Evolutionary conservation across 2,329 filamentous ascomycete species (phyloP).

Genomic region (Monosporascus sp.): DNA sequence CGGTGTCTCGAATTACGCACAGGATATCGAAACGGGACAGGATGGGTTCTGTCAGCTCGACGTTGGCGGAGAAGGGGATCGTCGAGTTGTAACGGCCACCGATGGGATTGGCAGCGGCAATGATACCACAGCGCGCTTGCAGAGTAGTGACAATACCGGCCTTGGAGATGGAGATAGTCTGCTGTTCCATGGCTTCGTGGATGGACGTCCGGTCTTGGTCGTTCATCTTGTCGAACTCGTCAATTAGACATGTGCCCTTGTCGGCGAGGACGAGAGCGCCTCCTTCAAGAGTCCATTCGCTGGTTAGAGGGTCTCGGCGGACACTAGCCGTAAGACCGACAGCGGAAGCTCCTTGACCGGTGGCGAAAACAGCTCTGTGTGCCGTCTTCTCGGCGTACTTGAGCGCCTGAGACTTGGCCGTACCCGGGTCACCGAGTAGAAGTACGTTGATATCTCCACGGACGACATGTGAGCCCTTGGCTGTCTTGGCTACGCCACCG

Average conservation of each 20-base stretch:
- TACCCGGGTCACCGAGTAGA: conserved; percentile 92
- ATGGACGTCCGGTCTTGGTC: conserved; percentile 97
- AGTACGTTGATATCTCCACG: conserved; percentile 98
- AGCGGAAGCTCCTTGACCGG: conserved; percentile 92
- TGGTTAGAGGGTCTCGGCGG: conserved; percentile 87
- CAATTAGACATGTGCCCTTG: conserved; percentile 89
- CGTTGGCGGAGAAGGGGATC: conserved; percentile 91
- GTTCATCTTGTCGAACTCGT: conserved; percentile 99
- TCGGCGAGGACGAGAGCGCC: conserved; percentile 93
- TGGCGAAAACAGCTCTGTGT: conserved; percentile 93
- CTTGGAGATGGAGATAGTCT: conserved; percentile 98
- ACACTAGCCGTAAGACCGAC: conserved; percentile 97
- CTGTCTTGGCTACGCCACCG: conserved; percentile 85
- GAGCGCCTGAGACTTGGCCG: conserved; percentile 93
- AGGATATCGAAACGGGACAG: conserved; percentile 97
- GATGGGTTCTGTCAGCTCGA: conserved; percentile 95
- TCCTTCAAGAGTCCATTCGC: conserved; percentile 96
- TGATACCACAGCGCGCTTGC: conserved; percentile 91
- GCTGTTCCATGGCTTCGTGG: conserved; percentile 99
- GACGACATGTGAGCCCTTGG: conserved; percentile 83
- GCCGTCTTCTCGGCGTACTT: conserved; percentile 98
- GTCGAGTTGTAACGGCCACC: conserved; percentile 96
- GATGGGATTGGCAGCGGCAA: conserved; percentile 94
- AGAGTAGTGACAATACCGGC: conserved; percentile 96
- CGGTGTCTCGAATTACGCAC: conserved; percentile 91